Evolutionary conservation across 2,329 filamentous ascomycete genomes (phyloP).

Genomic region (Cladosporium phlei): DNA sequence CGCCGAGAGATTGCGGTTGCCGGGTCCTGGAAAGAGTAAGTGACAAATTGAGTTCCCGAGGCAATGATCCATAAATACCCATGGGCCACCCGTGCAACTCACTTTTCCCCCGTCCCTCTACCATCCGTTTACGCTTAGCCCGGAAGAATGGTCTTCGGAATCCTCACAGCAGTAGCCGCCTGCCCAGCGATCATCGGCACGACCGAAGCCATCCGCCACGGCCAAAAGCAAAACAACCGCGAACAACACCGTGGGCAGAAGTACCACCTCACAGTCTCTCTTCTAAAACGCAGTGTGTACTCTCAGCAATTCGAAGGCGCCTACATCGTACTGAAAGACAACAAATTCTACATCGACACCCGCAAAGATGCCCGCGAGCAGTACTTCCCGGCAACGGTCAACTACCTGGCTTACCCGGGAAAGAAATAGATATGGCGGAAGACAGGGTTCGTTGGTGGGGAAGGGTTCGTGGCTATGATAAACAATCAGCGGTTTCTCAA

Average conservation of each 20-base stretch:
- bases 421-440: constrained; percentile 21
- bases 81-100: background rate
- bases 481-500: constrained; percentile 18
- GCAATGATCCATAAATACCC: too few relatives aligned
- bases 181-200: constrained; percentile 34
- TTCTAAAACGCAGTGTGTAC: constrained; percentile 24
- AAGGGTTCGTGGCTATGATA: constrained; percentile 23
- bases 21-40: background rate
- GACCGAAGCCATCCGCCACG: constrained; percentile 31
- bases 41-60: too few relatives aligned
- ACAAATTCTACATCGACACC: constrained; percentile 19
- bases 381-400: constrained; percentile 16
- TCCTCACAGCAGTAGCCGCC: constrained; percentile 30
- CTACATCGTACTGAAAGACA: constrained; percentile 26
- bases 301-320: constrained; percentile 27
- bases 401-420: constrained; percentile 18
- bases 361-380: constrained; percentile 14
- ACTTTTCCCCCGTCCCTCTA: background rate
- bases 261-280: constrained; percentile 27
- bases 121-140: background rate
- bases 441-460: constrained; percentile 21
- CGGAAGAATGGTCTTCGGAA: constrained; percentile 28
- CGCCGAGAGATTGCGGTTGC: background rate
- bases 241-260: constrained; percentile 32
- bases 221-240: constrained; percentile 29